Evolutionary conservation across 1,284 basidiomycete species (phyloP), one percentile per base, ranked within the genome.

Genomic region (Tranzscheliella williamsii): DNA sequence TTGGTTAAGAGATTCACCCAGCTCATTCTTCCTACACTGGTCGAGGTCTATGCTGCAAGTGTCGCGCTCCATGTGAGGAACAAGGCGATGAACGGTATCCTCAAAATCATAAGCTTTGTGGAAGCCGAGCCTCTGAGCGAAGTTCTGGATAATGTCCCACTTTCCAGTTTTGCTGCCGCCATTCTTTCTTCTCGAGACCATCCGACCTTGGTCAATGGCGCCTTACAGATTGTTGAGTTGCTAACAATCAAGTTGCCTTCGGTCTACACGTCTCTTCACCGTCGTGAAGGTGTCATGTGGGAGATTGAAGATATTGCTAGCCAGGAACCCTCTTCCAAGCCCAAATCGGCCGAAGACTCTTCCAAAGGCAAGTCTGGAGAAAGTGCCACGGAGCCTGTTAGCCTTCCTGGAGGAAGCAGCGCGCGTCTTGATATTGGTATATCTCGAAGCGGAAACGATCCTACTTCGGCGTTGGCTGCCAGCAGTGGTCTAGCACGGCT

Each of bases 261-360:
- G 34, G 41, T 70, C 15, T 76, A 75, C 64, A 61, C 50, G 13
- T 38, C 69, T 12, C 45, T 70, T 11, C 63, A 76, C 7, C 46
- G 66, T 20, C 65, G 73, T 20, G 72, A 76, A 32, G 75, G 75
- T 21, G 71, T 74, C 31, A 61, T 73, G 58, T 70, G 62, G 50
- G 72, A 77, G 49, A 69, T 77, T 24, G 68, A 72, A 24, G 58
- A 68, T 44, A 65, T 77, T 29, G 75, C 73, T 6, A 48, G 50
- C 5, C 54, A 64, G 41, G 52, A 47, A 23, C 61, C 61, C 3
- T 58, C 60, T 5, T 42, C 22, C 66, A 94, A 89, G 86, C 84
- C 71, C 89, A 97, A 61, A 89, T 90, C 5, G 89, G 89, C 77
- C 94, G 94, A 18, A 5, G 33, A 38, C 5, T 13, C 40, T 31